Evolutionary conservation across 768 basidiomycete genomes (phyloP).

Genomic region (Mrakia blollopis): DNA sequence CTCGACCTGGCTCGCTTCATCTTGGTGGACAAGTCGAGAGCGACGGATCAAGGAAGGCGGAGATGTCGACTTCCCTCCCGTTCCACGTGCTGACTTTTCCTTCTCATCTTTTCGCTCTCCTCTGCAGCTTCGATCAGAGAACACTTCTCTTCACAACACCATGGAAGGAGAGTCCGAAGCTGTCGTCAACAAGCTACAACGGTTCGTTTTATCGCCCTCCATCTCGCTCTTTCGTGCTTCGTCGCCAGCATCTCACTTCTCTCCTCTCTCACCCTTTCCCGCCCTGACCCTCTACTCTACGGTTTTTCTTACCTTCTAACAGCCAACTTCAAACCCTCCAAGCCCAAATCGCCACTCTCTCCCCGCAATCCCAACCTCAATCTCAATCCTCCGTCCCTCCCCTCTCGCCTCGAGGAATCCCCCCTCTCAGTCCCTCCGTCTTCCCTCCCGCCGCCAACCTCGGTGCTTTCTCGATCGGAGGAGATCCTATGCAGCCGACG

Average conservation of each 20-base stretch:
- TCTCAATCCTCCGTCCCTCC: background rate
- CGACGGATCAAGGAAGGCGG: background rate
- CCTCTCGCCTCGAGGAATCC: background rate
- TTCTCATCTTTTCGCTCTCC: background rate
- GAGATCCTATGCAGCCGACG: slow-evolving; percentile 17
- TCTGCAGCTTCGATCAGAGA: slow-evolving; percentile 23
- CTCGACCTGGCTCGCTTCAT: too few species aligned
- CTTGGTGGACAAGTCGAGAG: too few species aligned
- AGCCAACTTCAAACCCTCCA: slow-evolving; percentile 27
- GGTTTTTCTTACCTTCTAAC: background rate
- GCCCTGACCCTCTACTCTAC: background rate
- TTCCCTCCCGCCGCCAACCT: background rate
- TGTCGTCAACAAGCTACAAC: slow-evolving; percentile 25
- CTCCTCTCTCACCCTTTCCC: background rate
- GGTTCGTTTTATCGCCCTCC: background rate
- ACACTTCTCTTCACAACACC: slow-evolving; percentile 16
- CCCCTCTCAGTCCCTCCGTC: background rate
- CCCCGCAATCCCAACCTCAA: background rate
- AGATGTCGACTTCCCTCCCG: background rate
- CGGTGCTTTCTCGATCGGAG: background rate
- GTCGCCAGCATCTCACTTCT: background rate
- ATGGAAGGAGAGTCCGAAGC: slow-evolving; percentile 32
- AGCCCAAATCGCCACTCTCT: slow-evolving; percentile 17
- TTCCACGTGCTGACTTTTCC: background rate
- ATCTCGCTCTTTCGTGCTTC: background rate